Percentiles rank a stretch among this genome's conserved stretches.
Conservation (phyloP, 371 early-diverging fungal genomes). For the Apophysomyces trapeziformis region DNA sequence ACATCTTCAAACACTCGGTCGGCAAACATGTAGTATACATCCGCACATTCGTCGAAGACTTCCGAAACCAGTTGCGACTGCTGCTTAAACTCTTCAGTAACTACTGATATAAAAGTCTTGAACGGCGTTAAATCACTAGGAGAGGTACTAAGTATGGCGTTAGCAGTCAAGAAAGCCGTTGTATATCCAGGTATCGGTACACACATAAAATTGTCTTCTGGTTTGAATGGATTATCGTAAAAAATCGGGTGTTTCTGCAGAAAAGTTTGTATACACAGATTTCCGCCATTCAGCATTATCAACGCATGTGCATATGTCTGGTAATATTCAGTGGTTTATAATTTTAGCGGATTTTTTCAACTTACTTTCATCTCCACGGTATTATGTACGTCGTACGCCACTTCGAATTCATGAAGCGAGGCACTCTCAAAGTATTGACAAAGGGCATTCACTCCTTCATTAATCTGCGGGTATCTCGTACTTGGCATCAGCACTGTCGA, state of each 20-base stretch:
- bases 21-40: constrained; percentile 60
- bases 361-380: constrained; percentile 68
- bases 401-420: constrained; percentile 79
- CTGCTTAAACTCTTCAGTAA: constrained; percentile 58
- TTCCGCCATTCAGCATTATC: constrained; percentile 80
- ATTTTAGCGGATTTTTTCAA: neutral
- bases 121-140: constrained; percentile 43
- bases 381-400: constrained; percentile 75
- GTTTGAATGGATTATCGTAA: constrained; percentile 74
- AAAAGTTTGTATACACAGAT: constrained; percentile 77
- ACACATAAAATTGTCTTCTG: constrained; percentile 63
- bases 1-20: constrained; percentile 74
- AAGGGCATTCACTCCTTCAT: constrained; percentile 65
- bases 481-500: constrained; percentile 11
- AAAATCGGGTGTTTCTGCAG: constrained; percentile 87
- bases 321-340: neutral
- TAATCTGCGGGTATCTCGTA: constrained; percentile 32
- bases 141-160: constrained; percentile 22
- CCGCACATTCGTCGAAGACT: constrained; percentile 71
- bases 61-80: constrained; percentile 68
- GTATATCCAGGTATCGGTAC: neutral
- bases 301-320: constrained; percentile 70
- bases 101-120: constrained; percentile 44
- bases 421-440: constrained; percentile 83
- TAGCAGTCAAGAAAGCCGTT: neutral